phyloP scores from a whole-genome alignment of 257 asterid genomes.

The Gentiana straminea region DNA sequence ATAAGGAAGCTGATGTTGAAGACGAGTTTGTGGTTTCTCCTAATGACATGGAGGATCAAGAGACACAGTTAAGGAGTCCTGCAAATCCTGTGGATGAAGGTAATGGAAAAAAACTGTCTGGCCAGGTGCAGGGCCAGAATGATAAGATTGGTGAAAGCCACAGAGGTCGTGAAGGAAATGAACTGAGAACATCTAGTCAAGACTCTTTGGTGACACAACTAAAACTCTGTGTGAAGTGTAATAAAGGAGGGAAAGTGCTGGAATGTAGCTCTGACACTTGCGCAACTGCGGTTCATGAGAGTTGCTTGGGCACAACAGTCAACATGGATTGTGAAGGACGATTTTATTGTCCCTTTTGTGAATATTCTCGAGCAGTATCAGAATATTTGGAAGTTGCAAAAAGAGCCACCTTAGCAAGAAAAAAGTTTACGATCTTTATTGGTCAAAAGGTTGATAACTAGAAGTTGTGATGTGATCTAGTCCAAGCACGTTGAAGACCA shows the following conservation, averaged over 20 bases:
- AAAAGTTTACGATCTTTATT: constrained; percentile 37
- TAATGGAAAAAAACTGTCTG: constrained; percentile 14
- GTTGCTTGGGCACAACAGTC: constrained; percentile 46
- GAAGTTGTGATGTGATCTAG: not conserved
- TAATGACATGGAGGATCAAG: constrained; percentile 8
- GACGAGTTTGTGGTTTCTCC: constrained; percentile 11
- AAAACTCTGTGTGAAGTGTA: constrained; percentile 44
- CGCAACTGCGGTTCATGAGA: constrained; percentile 38
- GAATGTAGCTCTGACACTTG: constrained; percentile 46
- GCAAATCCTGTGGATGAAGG: constrained; percentile 10
- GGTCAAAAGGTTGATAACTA: constrained; percentile 17
- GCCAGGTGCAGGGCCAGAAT: constrained; percentile 19
- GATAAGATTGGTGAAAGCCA: constrained; percentile 15
- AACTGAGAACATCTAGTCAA: constrained; percentile 21
- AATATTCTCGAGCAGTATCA: constrained; percentile 53
- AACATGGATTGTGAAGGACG: constrained; percentile 30
- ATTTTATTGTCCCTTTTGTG: constrained; percentile 72
- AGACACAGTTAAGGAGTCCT: constrained; percentile 13
- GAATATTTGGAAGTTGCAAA: constrained; percentile 34
- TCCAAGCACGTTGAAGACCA: too few species aligned
- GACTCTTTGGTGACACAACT: constrained; percentile 33
- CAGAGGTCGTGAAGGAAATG: constrained; percentile 9
- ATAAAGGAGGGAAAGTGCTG: constrained; percentile 31
- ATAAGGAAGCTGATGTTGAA: constrained; percentile 15
- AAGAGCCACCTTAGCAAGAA: constrained; percentile 38